Conservation (phyloP, 108 stramenopile genomes). For the Conticribra guillardii region DNA sequence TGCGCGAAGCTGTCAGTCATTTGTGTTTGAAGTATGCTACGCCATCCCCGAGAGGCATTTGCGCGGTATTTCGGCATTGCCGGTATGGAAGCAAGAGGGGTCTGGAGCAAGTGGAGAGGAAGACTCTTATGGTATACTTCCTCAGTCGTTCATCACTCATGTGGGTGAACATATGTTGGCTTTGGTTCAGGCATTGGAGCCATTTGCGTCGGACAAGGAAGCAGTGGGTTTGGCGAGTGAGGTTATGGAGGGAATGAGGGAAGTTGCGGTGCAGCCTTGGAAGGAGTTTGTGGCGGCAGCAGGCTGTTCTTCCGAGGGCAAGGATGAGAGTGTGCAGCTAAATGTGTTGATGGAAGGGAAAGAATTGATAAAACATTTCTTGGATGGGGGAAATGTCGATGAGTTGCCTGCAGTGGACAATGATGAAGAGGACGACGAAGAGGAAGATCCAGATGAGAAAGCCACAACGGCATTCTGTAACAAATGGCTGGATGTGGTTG, state of each 20-base stretch:
- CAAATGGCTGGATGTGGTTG: constrained; percentile 83
- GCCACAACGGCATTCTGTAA: constrained; percentile 76
- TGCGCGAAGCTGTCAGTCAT: constrained; percentile 69
- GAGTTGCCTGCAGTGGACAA: constrained; percentile 48
- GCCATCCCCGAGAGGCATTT: constrained; percentile 73
- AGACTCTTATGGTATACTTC: constrained; percentile 80
- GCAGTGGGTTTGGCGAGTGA: constrained; percentile 79
- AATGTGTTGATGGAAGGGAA: constrained; percentile 66
- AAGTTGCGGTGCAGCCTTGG: constrained; percentile 81
- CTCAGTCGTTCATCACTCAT: constrained; percentile 82
- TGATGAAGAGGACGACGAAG: constrained; percentile 58
- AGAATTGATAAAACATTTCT: constrained; percentile 48
- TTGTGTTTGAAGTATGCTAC: constrained; percentile 85
- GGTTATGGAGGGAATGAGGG: constrained; percentile 70
- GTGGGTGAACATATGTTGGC: constrained; percentile 89
- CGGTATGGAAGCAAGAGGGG: constrained; percentile 67
- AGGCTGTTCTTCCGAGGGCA: constrained; percentile 44
- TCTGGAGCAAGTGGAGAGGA: constrained; percentile 35
- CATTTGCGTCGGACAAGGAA: constrained; percentile 78
- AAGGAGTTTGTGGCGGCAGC: constrained; percentile 72
- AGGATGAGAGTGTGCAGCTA: constrained; percentile 40
- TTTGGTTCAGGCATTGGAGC: constrained; percentile 85
- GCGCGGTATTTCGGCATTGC: constrained; percentile 67
- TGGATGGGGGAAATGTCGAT: constrained; percentile 38
- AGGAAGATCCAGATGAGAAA: constrained; percentile 56